Evolutionary conservation across 495 filamentous ascomycete species (phyloP), one percentile per base, ranked within the genome.

Genomic region (Penicillium flavigenum): DNA sequence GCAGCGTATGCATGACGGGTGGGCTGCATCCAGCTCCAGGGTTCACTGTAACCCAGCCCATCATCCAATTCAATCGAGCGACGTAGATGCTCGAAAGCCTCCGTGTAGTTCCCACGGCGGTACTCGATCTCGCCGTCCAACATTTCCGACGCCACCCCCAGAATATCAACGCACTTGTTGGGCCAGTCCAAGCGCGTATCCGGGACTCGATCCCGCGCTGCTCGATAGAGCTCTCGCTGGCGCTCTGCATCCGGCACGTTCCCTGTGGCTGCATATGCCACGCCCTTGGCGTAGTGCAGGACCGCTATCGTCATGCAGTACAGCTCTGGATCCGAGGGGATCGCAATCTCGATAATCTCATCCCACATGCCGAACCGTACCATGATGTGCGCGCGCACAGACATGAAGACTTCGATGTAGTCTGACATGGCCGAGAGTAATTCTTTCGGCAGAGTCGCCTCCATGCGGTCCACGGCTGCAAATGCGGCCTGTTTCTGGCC

Each of bases 21-120:
- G 4, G 87, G 85, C 56, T 86, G 83, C 84, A 88, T 87, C 85
- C 84, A 87, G 1, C 81, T 79, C 85, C 84, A 88, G 1, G 87
- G 87, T 65, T 90, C 87, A 52, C 81, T 78, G 51, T 86, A 89
- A 0, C 78, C 79, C 10, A 90, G 70, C 0, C 59, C 60, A 54
- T 86, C 82, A 51, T 86, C 83, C 12, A 80, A 69, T 4, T 70
- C 61, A 24, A 87, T 81, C 0, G 86, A 72, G 14, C 64, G 59
- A 0, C 76, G 72, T 16, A 90, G 72, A 41, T 80, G 69, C 5
- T 64, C 57, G 57, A 87, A 87, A 1, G 84, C 86, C 9, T 66
- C 5, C 0, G 78, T 75, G 46, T 78, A 75, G 43, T 86, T 80
- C 1, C 72, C 80, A 2, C 69, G 70, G 5, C 86, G 83, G 62